Evolutionary conservation across 352 stramenopile genomes (phyloP).

Genomic region (Pythium rhizo-oryzae): DNA sequence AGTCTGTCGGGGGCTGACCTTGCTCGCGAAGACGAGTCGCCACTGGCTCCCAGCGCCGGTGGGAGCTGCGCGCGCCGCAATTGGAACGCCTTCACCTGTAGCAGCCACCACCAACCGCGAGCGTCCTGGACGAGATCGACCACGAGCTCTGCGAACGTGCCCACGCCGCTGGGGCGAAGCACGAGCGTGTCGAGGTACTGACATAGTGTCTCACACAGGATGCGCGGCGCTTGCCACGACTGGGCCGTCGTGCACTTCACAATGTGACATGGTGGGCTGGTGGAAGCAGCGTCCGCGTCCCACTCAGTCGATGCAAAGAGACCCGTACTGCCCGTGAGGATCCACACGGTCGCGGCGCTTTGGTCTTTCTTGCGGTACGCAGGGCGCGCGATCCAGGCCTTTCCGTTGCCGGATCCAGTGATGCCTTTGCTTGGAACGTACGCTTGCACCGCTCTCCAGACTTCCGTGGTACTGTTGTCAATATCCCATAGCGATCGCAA

Average conservation of each 20-base stretch:
- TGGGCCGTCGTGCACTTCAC: constrained; percentile 54
- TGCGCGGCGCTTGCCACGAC: constrained; percentile 53
- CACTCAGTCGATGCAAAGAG: constrained; percentile 15
- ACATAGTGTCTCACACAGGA: constrained; percentile 38
- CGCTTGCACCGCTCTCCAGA: constrained; percentile 43
- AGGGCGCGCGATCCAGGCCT: constrained; percentile 58
- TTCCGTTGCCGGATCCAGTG: constrained; percentile 3
- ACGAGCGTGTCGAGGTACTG: constrained; percentile 38
- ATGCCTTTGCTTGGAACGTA: constrained; percentile 43
- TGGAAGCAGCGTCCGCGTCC: background rate
- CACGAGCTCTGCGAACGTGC: constrained; percentile 47
- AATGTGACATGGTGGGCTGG: constrained; percentile 48
- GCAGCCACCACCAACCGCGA: constrained; percentile 57
- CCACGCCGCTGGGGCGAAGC: constrained; percentile 29
- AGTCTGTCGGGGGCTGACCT: constrained; percentile 53
- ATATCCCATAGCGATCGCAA: constrained; percentile 4
- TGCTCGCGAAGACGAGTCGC: constrained; percentile 32
- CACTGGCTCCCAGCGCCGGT: background rate
- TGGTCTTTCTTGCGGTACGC: constrained; percentile 60
- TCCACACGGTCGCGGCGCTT: constrained; percentile 49
- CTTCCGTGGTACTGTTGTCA: background rate
- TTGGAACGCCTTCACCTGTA: constrained; percentile 76
- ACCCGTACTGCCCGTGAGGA: constrained; percentile 43
- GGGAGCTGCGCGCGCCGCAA: constrained; percentile 23
- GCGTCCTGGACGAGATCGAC: constrained; percentile 61